phyloP scores from a whole-genome alignment of 2,329 filamentous ascomycete genomes.

The Karstenula rhodostoma region DNA sequence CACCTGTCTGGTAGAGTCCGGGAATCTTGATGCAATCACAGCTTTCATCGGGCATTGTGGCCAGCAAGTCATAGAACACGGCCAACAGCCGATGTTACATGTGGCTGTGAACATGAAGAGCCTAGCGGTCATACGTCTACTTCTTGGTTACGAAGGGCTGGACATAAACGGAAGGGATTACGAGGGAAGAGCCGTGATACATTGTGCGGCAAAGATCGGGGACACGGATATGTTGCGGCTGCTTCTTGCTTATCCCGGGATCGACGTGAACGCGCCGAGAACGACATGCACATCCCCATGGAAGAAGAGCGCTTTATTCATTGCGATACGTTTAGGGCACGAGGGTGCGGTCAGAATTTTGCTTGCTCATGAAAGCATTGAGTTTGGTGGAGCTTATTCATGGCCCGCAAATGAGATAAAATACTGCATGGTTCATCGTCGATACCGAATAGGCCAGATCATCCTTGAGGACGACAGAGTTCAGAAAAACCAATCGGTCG shows the following conservation, averaged over 20 bases:
- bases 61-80: background rate
- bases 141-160: background rate
- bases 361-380: background rate
- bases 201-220: conserved; percentile 2
- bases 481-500: background rate
- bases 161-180: background rate
- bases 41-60: background rate
- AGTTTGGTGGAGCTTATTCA: background rate
- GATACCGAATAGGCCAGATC: background rate
- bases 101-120: background rate
- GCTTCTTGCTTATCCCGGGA: background rate
- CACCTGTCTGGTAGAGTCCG: background rate
- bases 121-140: background rate
- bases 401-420: background rate
- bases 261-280: background rate
- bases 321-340: background rate
- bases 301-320: background rate
- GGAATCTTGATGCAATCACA: background rate
- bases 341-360: background rate
- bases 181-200: background rate
- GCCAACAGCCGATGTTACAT: background rate
- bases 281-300: background rate
- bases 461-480: background rate
- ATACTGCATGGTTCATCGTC: background rate
- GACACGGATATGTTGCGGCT: background rate